These are phyloP conservation scores for Hypoxylon sp. DNA, from an alignment of 2,329 filamentous ascomycete species.

Conservation along the genomic window DNA sequence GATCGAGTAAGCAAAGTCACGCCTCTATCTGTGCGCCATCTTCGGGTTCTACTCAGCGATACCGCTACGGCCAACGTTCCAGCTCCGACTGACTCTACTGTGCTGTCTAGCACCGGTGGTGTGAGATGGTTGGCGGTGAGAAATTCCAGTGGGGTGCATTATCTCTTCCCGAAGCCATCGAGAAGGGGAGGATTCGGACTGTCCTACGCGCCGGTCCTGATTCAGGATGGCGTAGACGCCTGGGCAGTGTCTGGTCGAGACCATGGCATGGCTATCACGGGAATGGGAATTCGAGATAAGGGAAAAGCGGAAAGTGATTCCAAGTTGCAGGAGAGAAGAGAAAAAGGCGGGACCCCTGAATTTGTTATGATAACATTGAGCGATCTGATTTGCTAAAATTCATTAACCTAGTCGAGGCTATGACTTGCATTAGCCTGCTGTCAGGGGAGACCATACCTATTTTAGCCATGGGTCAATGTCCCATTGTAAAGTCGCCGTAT, in stretches of 20 bases:
- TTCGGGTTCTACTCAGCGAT: slow-evolving; percentile 32
- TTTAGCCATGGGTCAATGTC: slow-evolving; percentile 14
- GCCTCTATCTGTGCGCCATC: slow-evolving; percentile 13
- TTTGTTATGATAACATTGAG: slow-evolving; percentile 32
- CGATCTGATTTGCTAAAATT: slow-evolving; percentile 23
- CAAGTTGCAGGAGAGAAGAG: slow-evolving; percentile 18
- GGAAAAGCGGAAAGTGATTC: slow-evolving; percentile 23
- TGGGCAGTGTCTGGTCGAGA: slow-evolving; percentile 23
- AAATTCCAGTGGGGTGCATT: slow-evolving; percentile 18
- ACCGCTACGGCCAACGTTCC: slow-evolving; percentile 21
- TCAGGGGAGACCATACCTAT: slow-evolving; percentile 8
- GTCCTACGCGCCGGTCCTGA: slow-evolving; percentile 15
- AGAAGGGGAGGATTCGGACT: slow-evolving; percentile 23
- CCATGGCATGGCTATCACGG: no score
- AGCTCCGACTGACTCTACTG: slow-evolving; percentile 12
- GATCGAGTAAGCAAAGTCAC: slow-evolving; percentile 33
- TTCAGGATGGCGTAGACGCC: slow-evolving; percentile 18
- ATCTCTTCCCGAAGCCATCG: slow-evolving; percentile 20
- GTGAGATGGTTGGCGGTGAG: slow-evolving; percentile 25
- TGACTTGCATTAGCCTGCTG: slow-evolving; percentile 34
- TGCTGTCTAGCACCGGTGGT: slow-evolving; percentile 7
- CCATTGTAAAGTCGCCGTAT: no score
- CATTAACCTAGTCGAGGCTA: slow-evolving; percentile 19
- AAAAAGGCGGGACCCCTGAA: slow-evolving; percentile 27
- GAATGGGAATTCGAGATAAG: slow-evolving; percentile 30